These are phyloP conservation scores for Kwoniella heveanensis DNA, from an alignment of 768 basidiomycete genomes.

Conservation along the genomic window DNA sequence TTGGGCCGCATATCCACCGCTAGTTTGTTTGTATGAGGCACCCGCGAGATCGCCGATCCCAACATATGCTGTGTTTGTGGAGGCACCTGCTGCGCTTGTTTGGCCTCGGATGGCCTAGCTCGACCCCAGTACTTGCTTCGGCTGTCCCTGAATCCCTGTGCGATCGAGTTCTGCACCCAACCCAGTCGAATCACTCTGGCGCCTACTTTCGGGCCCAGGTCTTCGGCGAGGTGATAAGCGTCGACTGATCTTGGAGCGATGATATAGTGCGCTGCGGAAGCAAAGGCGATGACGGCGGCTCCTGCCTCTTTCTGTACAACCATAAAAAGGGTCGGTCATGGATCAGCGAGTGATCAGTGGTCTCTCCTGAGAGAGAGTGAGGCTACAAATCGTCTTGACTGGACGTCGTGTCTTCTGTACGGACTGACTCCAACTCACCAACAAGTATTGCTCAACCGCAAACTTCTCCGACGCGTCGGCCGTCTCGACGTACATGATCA, in stretches of 20 bases:
- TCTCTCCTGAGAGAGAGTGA: too few relatives aligned
- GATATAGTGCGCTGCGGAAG: not conserved
- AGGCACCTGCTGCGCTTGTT: too few relatives aligned
- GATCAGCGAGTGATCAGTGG: too few relatives aligned
- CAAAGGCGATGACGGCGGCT: not conserved
- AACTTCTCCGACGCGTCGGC: not conserved
- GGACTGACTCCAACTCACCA: not conserved
- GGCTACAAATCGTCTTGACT: too few relatives aligned
- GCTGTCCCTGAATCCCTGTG: not conserved
- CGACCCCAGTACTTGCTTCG: not conserved
- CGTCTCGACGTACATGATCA: not conserved
- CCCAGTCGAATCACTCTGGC: not conserved
- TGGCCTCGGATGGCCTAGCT: too few relatives aligned
- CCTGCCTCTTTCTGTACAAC: not conserved
- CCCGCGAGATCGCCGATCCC: too few relatives aligned
- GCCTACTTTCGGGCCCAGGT: not conserved
- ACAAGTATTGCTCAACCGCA: not conserved
- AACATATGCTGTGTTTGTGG: too few relatives aligned
- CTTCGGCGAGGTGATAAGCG: not conserved
- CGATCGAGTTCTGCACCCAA: not conserved
- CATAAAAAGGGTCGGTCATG: not conserved
- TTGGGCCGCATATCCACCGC: too few relatives aligned
- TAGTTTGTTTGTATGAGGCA: too few relatives aligned
- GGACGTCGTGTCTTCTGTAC: too few relatives aligned
- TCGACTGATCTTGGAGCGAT: not conserved